Evolutionary conservation across 192 early-diverging fungal species (phyloP).

Genomic region (Entomortierella parvispora): DNA sequence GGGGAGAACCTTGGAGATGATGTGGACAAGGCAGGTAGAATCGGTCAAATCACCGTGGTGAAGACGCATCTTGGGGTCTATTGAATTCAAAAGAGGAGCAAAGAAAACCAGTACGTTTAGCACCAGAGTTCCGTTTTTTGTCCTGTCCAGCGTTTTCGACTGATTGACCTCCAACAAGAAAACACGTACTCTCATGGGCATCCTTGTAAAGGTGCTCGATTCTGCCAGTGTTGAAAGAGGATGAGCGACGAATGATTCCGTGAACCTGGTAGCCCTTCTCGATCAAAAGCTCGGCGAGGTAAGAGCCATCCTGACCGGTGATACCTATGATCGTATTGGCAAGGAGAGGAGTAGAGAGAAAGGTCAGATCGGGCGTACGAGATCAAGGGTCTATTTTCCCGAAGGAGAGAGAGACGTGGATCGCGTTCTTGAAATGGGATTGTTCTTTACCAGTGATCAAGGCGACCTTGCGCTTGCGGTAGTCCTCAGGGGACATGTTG

Average conservation of each 20-base stretch:
- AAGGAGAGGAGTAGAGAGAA: no score
- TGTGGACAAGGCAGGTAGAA: constrained; percentile 80
- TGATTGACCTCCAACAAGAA: neutral
- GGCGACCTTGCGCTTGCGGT: constrained; percentile 68
- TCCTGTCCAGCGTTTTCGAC: neutral
- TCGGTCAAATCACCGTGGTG: constrained; percentile 87
- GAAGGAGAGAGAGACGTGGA: neutral
- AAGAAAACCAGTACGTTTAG: neutral
- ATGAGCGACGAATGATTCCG: constrained; percentile 83
- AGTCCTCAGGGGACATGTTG: constrained; percentile 63
- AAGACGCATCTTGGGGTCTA: constrained; percentile 76
- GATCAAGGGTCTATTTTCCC: neutral
- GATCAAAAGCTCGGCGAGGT: constrained; percentile 78
- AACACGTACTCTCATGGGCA: constrained; percentile 67
- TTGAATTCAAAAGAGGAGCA: no score
- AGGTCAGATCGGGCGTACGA: neutral
- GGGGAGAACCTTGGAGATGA: constrained; percentile 78
- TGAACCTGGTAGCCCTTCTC: constrained; percentile 82
- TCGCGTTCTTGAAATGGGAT: neutral
- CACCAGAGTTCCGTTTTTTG: neutral
- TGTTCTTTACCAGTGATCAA: constrained; percentile 63
- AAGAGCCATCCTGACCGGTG: constrained; percentile 85
- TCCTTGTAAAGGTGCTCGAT: constrained; percentile 84
- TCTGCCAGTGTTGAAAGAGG: constrained; percentile 85
- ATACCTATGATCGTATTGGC: constrained; percentile 63